Percentiles rank a stretch among this genome's conserved stretches.
Conservation (phyloP, 305 asterid genomes). For the Rubia tinctorum region DNA sequence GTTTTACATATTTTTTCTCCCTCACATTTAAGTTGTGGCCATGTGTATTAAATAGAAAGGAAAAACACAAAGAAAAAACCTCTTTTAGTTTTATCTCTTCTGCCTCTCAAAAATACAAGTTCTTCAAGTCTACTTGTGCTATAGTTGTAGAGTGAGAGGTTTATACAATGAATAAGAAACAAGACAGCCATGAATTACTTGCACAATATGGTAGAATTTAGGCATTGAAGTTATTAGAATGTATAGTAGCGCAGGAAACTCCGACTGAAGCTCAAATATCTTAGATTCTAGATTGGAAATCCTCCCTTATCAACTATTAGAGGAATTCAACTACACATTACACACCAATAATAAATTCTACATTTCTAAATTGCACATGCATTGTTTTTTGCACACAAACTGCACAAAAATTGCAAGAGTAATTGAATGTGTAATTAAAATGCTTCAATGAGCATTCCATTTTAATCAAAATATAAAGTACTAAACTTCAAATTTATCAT, state of each 20-base stretch:
- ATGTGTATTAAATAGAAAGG: conserved; percentile 1
- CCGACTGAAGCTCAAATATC: conserved; percentile 69
- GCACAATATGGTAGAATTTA: background rate
- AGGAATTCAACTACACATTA: no score
- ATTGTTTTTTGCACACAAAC: no score
- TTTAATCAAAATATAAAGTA: no score
- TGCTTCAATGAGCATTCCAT: no score
- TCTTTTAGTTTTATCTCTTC: background rate
- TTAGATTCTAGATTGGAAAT: conserved; percentile 75
- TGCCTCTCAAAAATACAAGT: background rate
- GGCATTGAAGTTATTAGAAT: background rate
- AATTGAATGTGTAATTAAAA: no score
- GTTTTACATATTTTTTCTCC: no score
- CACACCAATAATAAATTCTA: no score
- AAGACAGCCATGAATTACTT: background rate
- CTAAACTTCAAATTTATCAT: no score
- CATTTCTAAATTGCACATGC: no score
- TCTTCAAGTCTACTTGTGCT: background rate
- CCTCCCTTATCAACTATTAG: conserved; percentile 77
- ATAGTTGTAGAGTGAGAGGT: background rate
- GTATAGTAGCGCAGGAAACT: conserved; percentile 40
- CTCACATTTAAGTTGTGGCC: background rate
- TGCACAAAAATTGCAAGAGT: no score
- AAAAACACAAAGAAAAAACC: background rate
- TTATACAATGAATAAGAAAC: no score